These are phyloP conservation scores for Eutrema salsugineum DNA, from an alignment of 441 rosid genomes.

Conservation along the genomic window DNA sequence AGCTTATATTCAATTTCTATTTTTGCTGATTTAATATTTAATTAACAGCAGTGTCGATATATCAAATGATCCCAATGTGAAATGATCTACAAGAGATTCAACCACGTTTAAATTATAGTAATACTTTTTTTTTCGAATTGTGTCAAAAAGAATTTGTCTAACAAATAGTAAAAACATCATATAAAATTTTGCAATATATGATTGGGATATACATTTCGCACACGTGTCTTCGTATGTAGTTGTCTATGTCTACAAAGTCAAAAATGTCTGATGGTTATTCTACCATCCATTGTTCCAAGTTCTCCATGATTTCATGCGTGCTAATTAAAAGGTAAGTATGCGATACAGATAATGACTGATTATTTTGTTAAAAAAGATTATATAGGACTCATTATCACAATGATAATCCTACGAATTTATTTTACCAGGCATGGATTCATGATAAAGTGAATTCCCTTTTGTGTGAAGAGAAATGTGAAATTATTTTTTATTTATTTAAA, in stretches of 20 bases:
- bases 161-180: neutral
- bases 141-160: neutral
- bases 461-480: no score
- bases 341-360: constrained; percentile 16
- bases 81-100: neutral
- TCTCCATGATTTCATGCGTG: constrained; percentile 33
- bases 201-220: neutral
- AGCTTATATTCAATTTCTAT: neutral
- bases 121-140: neutral
- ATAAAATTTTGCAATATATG: neutral
- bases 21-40: neutral
- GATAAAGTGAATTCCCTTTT: constrained; percentile 6
- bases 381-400: constrained; percentile 5
- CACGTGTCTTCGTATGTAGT: neutral
- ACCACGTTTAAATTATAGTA: neutral
- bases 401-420: constrained; percentile 11
- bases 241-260: neutral
- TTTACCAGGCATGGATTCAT: constrained; percentile 16
- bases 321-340: constrained; percentile 16
- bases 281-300: constrained; percentile 10
- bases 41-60: neutral
- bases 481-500: no score
- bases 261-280: constrained; percentile 7
- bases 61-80: neutral
- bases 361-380: no score